Conservation (phyloP, 768 basidiomycete species). For the Termitomyces sp. region DNA sequence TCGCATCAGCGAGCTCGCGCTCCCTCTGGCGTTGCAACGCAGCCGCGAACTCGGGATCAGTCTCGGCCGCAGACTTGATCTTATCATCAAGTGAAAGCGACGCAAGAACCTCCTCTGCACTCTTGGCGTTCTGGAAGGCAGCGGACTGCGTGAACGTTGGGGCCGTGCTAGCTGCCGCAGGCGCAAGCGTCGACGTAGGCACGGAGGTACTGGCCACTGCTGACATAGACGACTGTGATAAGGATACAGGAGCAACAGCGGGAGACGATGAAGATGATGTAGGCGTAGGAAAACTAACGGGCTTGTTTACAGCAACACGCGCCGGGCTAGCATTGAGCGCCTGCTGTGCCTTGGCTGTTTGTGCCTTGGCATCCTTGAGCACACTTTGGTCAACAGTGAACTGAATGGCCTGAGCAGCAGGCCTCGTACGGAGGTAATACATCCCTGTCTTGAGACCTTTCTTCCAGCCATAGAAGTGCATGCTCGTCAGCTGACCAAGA, state of each 20-base stretch:
- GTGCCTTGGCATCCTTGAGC: slow-evolving; percentile 56
- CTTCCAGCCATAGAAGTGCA: slow-evolving; percentile 99
- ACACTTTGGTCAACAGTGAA: slow-evolving; percentile 90
- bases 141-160: slow-evolving; percentile 14
- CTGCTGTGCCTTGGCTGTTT: slow-evolving; percentile 41
- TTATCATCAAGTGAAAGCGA: slow-evolving; percentile 42
- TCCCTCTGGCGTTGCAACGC: slow-evolving; percentile 67
- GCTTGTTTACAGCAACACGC: slow-evolving; percentile 14
- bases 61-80: slow-evolving; percentile 48
- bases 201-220: slow-evolving; percentile 14
- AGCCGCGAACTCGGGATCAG: slow-evolving; percentile 71
- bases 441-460: slow-evolving; percentile 98
- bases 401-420: slow-evolving; percentile 94
- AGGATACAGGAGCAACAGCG: slow-evolving; percentile 15
- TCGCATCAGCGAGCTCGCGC: slow-evolving; percentile 75
- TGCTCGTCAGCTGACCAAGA: slow-evolving; percentile 86
- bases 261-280: slow-evolving; percentile 25
- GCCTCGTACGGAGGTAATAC: slow-evolving; percentile 94
- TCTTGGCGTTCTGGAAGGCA: slow-evolving; percentile 19
- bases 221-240: slow-evolving; percentile 12
- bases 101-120: slow-evolving; percentile 20
- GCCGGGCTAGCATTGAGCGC: slow-evolving; percentile 25
- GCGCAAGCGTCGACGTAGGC: slow-evolving; percentile 14
- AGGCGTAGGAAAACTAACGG: slow-evolving; percentile 26
- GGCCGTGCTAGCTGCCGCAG: slow-evolving; percentile 5